Evolutionary conservation across 116 monocot species (phyloP), one percentile per base, ranked within the genome.

Genomic region (Zostera marina): DNA sequence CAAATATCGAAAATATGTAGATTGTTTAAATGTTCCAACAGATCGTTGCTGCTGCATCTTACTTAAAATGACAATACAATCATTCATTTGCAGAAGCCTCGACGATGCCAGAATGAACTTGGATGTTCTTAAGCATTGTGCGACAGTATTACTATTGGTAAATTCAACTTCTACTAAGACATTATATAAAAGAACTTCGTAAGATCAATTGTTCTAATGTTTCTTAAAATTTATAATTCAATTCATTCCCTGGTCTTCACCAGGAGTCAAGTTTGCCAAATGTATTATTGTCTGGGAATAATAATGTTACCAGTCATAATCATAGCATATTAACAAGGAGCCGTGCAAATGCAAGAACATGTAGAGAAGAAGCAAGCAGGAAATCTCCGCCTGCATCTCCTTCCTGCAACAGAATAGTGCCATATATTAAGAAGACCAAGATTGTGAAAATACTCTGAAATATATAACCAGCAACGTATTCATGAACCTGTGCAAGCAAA

Each of bases 71-170:
- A 17, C 15, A 11, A 15, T 9, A 8, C 21, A 11, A 43, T 49
- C 3, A 46, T 54, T 5, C 10, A 25, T 8, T 48, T 49, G 63
- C 78, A 89, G 89, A 75, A 92, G 92, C 58, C 76, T 92, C 7
- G 87, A 86, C 3, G 92, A 92, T 66, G 92, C 78, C 0, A 63
- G 81, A 19, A 76, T 92, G 92, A 92, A 92, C 68, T 66, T 92
- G 71, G 92, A 87, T 59, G 92, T 92, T 42, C 64, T 92, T 69
- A 92, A 92, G 70, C 87, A 83, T 68, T 92, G 87, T 32, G 92
- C 92, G 8, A 78, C 92, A 1, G 87, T 87, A 16, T 49, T 92
- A 42, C 72, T 92, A 13, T 44, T 92, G 85, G 89, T 89, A 74
- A 58, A 15, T 53, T 24, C 52, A 22, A 53, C 44, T 61, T 10